A percentile compares a stretch with the other conserved stretches of the same genome.
Evolutionary conservation across 345 rosid species (phyloP).

Genomic region (Syzygium jambos): DNA sequence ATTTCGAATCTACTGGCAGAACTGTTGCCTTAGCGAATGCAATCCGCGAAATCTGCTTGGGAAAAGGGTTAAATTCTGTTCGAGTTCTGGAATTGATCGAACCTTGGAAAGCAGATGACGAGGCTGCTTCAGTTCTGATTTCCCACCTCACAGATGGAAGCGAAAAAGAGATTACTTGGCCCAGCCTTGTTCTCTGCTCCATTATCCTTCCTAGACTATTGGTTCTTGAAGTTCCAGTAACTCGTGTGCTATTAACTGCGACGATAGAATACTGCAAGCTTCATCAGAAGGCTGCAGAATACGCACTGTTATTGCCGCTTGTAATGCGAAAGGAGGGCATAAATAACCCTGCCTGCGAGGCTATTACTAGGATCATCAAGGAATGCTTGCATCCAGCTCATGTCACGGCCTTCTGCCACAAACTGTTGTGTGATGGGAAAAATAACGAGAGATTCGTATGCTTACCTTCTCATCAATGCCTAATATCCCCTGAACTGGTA

Average conservation of each 20-base stretch:
- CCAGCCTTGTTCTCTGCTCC: slow-evolving; percentile 57
- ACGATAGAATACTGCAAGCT: slow-evolving; percentile 53
- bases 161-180: slow-evolving; percentile 52
- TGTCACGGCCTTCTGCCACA: slow-evolving; percentile 61
- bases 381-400: slow-evolving; percentile 77
- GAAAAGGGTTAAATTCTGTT: slow-evolving; percentile 23
- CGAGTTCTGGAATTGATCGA: slow-evolving; percentile 47
- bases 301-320: slow-evolving; percentile 47
- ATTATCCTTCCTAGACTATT: slow-evolving; percentile 61
- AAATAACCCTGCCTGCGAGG: slow-evolving; percentile 46
- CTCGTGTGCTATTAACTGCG: slow-evolving; percentile 50
- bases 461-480: slow-evolving; percentile 51
- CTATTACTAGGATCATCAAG: slow-evolving; percentile 43
- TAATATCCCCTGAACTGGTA: slow-evolving; percentile 41
- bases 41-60: slow-evolving; percentile 42
- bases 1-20: slow-evolving; percentile 34
- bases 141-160: slow-evolving; percentile 29
- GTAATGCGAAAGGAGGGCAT: slow-evolving; percentile 47
- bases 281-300: slow-evolving; percentile 57
- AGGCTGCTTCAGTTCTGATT: slow-evolving; percentile 45
- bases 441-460: slow-evolving; percentile 29
- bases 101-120: slow-evolving; percentile 71
- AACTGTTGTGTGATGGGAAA: slow-evolving; percentile 46
- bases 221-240: slow-evolving; percentile 42
- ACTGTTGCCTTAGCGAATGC: slow-evolving; percentile 33